Evolutionary conservation across 192 early-diverging fungal species (phyloP).

Genomic region (Obelidium mucronatum): DNA sequence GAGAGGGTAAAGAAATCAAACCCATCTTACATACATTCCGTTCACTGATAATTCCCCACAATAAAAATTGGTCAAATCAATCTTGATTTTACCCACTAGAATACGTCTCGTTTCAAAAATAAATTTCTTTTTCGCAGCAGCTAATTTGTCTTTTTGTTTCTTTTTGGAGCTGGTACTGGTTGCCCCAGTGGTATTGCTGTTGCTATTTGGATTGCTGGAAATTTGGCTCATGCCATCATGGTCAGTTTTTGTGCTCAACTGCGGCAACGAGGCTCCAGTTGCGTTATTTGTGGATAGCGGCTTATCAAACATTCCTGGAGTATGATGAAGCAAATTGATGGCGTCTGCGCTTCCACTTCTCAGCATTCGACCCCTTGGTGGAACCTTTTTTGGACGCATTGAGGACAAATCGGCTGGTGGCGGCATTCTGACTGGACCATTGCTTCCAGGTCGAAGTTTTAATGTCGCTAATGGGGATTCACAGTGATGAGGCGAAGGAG

Average conservation of each 20-base stretch:
- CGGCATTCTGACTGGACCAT: background rate
- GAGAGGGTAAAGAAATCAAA: background rate
- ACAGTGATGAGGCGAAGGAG: slow-evolving; percentile 20
- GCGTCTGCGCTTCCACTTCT: background rate
- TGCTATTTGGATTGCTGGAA: background rate
- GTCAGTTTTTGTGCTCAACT: background rate
- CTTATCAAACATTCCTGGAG: slow-evolving; percentile 15
- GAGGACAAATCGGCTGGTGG: slow-evolving; percentile 3
- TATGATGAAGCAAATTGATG: background rate
- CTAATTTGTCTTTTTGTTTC: slow-evolving; percentile 13
- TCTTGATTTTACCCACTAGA: background rate
- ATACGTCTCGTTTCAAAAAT: slow-evolving; percentile 13
- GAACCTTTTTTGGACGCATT: background rate
- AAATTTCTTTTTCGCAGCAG: slow-evolving; percentile 5
- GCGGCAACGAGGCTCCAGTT: background rate
- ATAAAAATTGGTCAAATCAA: slow-evolving; percentile 27
- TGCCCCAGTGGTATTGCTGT: background rate
- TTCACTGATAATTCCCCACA: background rate
- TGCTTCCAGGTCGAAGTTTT: background rate
- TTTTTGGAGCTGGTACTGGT: slow-evolving; percentile 9
- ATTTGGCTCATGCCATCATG: background rate
- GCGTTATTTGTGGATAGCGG: background rate
- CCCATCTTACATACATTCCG: slow-evolving; percentile 4
- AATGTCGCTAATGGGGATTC: slow-evolving; percentile 12
- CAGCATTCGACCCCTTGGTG: background rate